Evolutionary conservation across 306 rosid genomes (phyloP), one percentile per base, ranked within the genome.

Genomic region (Cyclanthera cordifolia): DNA sequence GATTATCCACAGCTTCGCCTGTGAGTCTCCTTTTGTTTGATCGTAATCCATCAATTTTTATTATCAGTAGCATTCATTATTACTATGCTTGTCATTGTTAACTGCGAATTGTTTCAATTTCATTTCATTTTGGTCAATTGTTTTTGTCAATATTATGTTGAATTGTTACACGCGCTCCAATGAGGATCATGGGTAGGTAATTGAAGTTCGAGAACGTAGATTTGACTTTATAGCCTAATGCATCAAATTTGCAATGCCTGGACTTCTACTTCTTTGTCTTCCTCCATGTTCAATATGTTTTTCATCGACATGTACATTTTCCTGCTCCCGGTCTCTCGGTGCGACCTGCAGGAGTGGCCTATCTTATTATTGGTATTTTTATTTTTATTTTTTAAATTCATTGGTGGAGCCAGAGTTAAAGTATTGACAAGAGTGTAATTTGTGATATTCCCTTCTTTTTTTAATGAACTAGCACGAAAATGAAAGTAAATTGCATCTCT

Each of bases 1-100:
- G 97, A 3, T 77, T 94, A 86, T 90, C 97, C 78, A 88, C 97
- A 10, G 90, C 97, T 23, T 90, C 99, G 80, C 97, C 99, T 49
- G 99, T 94, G 85, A 85, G 99, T 90, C 70, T 23, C 23, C 56
- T 60, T 30, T 30, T 41, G 3, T 43, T 37, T 76, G 19, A 32
- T 15, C 70, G 49, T 71, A 58, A 63, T 47, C 13, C 64, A 7
- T 53, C 24, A 2, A 25, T 46, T 45, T 19, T 50, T 58, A 46
- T 32, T 4, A 21, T 13, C 16, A 7, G 11, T 45, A 30, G 70
- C 39, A 39, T 70, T 53, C 27, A 16, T 10, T 30, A 37, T 57
- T 46, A 14, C 34, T 46, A 2, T 47, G 16, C 71, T 66, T 54
- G 24, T 21, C 20, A 15, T 65, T 65, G 19, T 24, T 37, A 15